These are phyloP conservation scores for Acmispon strigosus DNA, from an alignment of 306 rosid genomes.

Conservation along the genomic window DNA sequence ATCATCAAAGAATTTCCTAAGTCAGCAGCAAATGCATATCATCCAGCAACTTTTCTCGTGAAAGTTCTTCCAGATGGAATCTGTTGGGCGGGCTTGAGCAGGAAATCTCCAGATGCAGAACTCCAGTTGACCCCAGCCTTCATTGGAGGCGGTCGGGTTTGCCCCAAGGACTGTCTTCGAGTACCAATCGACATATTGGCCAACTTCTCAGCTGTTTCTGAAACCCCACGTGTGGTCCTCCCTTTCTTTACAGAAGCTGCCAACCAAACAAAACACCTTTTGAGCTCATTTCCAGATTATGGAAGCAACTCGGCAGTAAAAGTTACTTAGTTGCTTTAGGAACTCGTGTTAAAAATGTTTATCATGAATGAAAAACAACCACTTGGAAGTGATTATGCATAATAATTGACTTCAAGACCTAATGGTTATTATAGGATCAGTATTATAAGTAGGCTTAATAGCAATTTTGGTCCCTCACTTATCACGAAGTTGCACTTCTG, in stretches of 20 bases:
- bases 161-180: constrained; percentile 51
- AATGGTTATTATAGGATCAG: background rate
- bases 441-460: no score
- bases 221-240: constrained; percentile 50
- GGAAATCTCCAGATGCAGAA: constrained; percentile 55
- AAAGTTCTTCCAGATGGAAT: constrained; percentile 51
- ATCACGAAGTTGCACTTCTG: no score
- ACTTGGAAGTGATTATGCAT: background rate
- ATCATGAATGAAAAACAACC: background rate
- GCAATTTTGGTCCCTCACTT: no score
- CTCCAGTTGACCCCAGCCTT: constrained; percentile 76
- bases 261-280: background rate
- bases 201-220: constrained; percentile 68
- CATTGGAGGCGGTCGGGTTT: constrained; percentile 58
- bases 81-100: constrained; percentile 48
- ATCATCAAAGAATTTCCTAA: background rate
- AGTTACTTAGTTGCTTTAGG: background rate
- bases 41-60: constrained; percentile 70
- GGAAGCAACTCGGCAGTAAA: background rate
- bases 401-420: background rate
- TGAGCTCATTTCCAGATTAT: background rate
- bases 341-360: background rate
- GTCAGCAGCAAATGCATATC: constrained; percentile 8
- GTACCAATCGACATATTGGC: constrained; percentile 56
- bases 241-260: constrained; percentile 59